Conservation (phyloP, 208 protist genomes). For the Trypanosoma grayi region DNA sequence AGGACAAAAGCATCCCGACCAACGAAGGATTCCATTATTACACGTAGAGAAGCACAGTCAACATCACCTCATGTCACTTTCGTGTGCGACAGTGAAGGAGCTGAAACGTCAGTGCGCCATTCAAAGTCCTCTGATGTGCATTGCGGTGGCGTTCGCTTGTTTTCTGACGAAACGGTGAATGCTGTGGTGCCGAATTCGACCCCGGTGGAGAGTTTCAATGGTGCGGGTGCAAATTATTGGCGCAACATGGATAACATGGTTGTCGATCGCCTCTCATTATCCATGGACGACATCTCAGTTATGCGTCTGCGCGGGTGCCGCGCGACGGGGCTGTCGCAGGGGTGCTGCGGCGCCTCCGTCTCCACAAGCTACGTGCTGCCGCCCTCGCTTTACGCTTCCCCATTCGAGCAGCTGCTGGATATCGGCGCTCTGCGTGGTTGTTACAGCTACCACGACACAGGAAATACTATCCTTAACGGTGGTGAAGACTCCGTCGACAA, state of each 20-base stretch:
- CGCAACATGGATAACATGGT: neutral
- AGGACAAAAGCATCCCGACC: too few species aligned
- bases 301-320: slow-evolving; percentile 23
- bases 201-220: neutral
- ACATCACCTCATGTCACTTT: too few species aligned
- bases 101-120: neutral
- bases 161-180: neutral
- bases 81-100: neutral
- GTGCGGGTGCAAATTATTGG: neutral
- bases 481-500: too few species aligned
- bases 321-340: neutral
- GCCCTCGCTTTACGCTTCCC: neutral
- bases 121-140: too few species aligned
- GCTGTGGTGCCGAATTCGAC: neutral
- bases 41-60: too few species aligned
- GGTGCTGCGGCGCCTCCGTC: neutral
- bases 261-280: slow-evolving; percentile 12
- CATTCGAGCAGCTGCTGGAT: too few species aligned
- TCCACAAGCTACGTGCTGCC: neutral
- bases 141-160: too few species aligned
- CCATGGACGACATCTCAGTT: slow-evolving; percentile 13
- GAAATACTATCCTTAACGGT: too few species aligned
- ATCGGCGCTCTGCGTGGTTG: neutral
- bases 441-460: too few species aligned
- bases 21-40: too few species aligned